Conservation (phyloP, 768 basidiomycete species). For the Pilatotrama ljubarskyi region DNA sequence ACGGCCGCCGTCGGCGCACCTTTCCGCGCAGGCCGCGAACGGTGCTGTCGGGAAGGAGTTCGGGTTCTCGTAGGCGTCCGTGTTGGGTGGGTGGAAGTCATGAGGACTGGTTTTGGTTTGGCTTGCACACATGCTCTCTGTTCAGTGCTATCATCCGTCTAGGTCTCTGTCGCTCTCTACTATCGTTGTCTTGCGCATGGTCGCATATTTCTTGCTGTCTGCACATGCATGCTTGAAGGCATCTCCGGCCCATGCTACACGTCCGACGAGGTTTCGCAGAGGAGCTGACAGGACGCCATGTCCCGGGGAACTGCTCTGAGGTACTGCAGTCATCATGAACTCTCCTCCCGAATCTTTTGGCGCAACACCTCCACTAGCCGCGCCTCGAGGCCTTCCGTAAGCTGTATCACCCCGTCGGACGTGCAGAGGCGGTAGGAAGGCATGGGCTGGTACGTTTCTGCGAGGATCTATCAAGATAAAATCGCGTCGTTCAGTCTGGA, state of each 20-base stretch:
- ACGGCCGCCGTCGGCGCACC: neutral
- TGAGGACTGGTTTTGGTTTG: too few species aligned
- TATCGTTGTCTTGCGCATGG: neutral
- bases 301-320: too few species aligned
- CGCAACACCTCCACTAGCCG: constrained; percentile 46
- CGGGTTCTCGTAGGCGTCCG: neutral
- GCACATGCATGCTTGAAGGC: neutral
- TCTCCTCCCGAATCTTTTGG: constrained; percentile 19
- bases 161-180: neutral
- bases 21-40: neutral
- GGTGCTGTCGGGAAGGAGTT: neutral
- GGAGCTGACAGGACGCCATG: too few species aligned
- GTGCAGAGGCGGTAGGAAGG: constrained; percentile 83
- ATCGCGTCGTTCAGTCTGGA: neutral
- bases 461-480: constrained; percentile 46
- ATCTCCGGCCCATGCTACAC: too few species aligned
- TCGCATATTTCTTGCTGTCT: neutral
- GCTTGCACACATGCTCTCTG: neutral
- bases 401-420: constrained; percentile 63
- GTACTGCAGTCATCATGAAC: neutral
- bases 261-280: too few species aligned
- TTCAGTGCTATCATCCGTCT: neutral
- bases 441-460: constrained; percentile 82
- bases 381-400: constrained; percentile 65
- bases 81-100: too few species aligned